Conservation (phyloP, 1,284 basidiomycete genomes). For the Xerocomus minutiporus region DNA sequence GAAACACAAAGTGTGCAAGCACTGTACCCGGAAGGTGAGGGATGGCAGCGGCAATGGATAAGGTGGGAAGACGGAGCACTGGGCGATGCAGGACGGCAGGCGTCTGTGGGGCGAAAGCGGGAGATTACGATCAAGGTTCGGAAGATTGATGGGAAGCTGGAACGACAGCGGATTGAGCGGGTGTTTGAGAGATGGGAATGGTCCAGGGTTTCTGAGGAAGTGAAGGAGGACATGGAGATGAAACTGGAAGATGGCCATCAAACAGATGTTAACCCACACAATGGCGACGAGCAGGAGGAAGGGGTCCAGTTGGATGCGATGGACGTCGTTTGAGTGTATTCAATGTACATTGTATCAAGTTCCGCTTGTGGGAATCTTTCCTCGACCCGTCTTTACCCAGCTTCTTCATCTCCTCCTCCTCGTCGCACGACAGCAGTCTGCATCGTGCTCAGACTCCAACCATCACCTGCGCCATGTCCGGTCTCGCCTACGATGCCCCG, state of each 20-base stretch:
- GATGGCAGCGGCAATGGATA: constrained; percentile 37
- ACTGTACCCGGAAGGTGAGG: constrained; percentile 34
- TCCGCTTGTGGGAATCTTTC: constrained; percentile 17
- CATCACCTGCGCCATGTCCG: constrained; percentile 22
- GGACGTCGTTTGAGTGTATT: constrained; percentile 9
- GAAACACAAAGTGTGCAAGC: constrained; percentile 36
- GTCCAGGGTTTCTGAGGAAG: constrained; percentile 24
- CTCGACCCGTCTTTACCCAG: not conserved
- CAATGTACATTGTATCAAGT: not conserved
- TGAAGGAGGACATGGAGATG: constrained; percentile 27
- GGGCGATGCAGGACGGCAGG: constrained; percentile 39
- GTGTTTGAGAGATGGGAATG: constrained; percentile 65
- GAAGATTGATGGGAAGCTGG: constrained; percentile 50
- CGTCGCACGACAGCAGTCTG: constrained; percentile 1
- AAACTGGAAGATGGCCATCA: constrained; percentile 19
- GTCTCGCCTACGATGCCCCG: constrained; percentile 29
- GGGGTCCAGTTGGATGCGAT: constrained; percentile 12
- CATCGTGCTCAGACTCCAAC: not conserved
- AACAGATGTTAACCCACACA: constrained; percentile 7
- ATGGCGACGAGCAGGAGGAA: constrained; percentile 7
- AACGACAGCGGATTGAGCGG: constrained; percentile 67
- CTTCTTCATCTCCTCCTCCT: not conserved
- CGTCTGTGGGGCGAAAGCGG: constrained; percentile 43
- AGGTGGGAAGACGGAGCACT: constrained; percentile 31
- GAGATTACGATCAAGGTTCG: constrained; percentile 59